phyloP scores from a whole-genome alignment of 1,139 yeast species.

The Candida sanyaensis region DNA sequence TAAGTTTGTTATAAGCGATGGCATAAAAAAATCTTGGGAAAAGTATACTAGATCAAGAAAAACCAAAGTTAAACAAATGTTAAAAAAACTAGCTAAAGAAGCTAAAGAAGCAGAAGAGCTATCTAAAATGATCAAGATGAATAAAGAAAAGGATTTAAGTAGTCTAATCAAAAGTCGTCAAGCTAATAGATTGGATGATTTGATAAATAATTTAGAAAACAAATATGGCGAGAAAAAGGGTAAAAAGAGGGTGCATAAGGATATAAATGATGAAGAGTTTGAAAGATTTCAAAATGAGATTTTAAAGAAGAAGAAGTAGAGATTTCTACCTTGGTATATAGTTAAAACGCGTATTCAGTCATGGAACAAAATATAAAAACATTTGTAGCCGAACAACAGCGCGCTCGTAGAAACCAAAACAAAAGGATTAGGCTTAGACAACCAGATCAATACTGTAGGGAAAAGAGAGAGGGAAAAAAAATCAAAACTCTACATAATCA shows the following conservation, averaged over 20 bases:
- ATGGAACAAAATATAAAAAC: too few species aligned
- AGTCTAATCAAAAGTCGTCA: slow-evolving; percentile 52
- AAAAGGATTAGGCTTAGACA: too few species aligned
- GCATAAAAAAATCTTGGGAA: slow-evolving; percentile 47
- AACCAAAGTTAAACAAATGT: slow-evolving; percentile 46
- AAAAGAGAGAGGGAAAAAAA: too few species aligned
- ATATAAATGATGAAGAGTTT: slow-evolving; percentile 36
- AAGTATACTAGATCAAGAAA: slow-evolving; percentile 51
- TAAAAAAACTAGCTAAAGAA: slow-evolving; percentile 54
- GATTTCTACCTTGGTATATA: background rate
- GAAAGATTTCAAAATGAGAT: slow-evolving; percentile 30
- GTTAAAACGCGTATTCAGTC: background rate
- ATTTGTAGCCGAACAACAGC: too few species aligned
- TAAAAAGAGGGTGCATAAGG: slow-evolving; percentile 30
- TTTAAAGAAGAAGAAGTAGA: slow-evolving; percentile 13
- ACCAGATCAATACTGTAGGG: too few species aligned
- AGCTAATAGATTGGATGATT: slow-evolving; percentile 43
- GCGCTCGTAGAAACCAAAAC: too few species aligned
- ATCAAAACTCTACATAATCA: too few species aligned
- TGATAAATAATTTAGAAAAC: slow-evolving; percentile 53
- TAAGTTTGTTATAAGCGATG: slow-evolving; percentile 30
- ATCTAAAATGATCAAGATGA: slow-evolving; percentile 49
- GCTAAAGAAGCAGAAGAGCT: slow-evolving; percentile 70
- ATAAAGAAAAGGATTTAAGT: slow-evolving; percentile 47
- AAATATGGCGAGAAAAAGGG: slow-evolving; percentile 53